Base-by-base conservation (phyloP, 2,329 filamentous ascomycete species). In the Neonectria neomacrospora region DNA sequence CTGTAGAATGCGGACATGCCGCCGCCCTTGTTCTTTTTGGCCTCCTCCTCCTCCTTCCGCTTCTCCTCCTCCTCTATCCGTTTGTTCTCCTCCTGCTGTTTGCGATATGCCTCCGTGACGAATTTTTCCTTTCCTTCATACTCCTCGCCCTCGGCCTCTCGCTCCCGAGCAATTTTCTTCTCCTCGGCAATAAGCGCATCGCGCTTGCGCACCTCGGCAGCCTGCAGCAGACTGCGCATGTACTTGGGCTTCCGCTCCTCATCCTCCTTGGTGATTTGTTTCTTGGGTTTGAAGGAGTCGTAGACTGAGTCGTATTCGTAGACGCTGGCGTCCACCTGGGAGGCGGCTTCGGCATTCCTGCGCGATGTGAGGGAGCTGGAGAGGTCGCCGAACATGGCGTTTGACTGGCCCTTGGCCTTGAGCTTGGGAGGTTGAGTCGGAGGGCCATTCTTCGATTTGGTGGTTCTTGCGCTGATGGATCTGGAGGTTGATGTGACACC, bases 261-360 rank as follows among this genome's bases (percentile, higher is more conserved):
- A 47, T 82, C 81, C 50, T 82, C 81, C 7, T 83, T 83, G 5
- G 81, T 82, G 62, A 85, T 85, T 69, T 87, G 85, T 64, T 89
- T 87, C 63, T 88, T 84, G 16, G 88, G 86, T 68, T 92, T 90
- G 42, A 95, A 82, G 1, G 90, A 91, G 71, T 95, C 92, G 79
- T 93, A 94, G 22, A 93, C 91, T 2, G 86, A 86, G 76, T 96
- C 93, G 80, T 96, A 96, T 79, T 96, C 92, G 81, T 94, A 96
- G 69, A 96, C 89, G 52, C 88, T 90, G 1, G 91, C 82, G 72
- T 96, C 92, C 9, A 91, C 75, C 63, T 87, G 84, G 65, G 88
- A 83, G 2, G 91, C 91, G 16, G 87, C 86, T 66, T 89, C 83
- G 39, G 87, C 86, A 69, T 91, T 84, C 70, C 86, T 88, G 56